Evolutionary conservation across 305 asterid species (phyloP).

Genomic region (Fraxinus albicans): DNA sequence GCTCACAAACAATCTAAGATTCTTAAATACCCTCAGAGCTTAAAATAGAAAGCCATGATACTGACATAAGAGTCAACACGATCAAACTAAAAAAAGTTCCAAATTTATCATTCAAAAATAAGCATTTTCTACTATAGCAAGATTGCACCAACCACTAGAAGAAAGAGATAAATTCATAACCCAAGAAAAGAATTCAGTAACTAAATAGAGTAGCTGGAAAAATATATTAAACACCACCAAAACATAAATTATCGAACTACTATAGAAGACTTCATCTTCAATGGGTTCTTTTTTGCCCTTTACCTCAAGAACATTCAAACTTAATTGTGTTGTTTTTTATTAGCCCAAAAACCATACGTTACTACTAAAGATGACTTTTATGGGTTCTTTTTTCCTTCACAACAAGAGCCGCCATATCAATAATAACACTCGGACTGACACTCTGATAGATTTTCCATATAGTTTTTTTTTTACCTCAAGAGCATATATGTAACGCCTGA

Average conservation of each 20-base stretch:
- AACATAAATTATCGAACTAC: background rate
- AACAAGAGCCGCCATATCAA: background rate
- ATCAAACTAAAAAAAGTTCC: background rate
- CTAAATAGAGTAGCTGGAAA: background rate
- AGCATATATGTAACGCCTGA: slow-evolving; percentile 61
- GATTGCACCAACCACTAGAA: background rate
- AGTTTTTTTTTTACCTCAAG: slow-evolving; percentile 55
- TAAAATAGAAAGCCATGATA: slow-evolving; percentile 1
- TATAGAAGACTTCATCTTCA: background rate
- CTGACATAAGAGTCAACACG: background rate
- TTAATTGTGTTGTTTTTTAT: background rate
- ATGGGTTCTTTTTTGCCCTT: background rate
- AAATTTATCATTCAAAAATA: background rate
- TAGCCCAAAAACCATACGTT: background rate
- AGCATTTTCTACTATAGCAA: background rate
- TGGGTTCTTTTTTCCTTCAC: background rate
- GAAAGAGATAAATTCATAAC: background rate
- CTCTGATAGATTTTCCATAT: background rate
- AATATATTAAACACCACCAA: background rate
- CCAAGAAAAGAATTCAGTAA: background rate
- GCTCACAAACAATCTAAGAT: background rate
- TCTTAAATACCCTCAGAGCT: background rate
- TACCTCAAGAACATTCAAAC: background rate
- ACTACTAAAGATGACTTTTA: background rate
- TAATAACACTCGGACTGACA: background rate